Conservation (phyloP, 148 eudicot species). For the Spergularia marina region DNA sequence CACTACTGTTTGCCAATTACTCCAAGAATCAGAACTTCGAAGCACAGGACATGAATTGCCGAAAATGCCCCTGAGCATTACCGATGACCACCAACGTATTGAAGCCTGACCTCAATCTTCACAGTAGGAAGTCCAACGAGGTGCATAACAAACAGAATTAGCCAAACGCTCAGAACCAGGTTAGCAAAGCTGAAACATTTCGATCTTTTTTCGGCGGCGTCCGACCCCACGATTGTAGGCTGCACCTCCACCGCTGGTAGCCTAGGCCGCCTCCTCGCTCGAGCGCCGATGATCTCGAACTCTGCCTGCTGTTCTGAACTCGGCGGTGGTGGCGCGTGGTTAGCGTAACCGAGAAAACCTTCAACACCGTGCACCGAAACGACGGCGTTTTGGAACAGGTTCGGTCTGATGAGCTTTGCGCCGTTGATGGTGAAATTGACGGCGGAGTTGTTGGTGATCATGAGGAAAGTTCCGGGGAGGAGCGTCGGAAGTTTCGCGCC, state of each 20-base stretch:
- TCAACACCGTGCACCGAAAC: conserved; percentile 46
- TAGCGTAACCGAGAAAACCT: conserved; percentile 30
- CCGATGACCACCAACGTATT: not conserved
- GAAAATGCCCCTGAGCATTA: not conserved
- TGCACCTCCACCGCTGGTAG: not conserved
- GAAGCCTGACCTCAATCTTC: not conserved
- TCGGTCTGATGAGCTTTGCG: conserved; percentile 33
- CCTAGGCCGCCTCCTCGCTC: not conserved
- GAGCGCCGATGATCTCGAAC: not conserved
- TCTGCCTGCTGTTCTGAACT: not conserved
- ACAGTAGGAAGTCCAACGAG: not conserved
- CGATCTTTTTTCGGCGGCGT: no score
- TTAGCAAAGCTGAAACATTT: no score
- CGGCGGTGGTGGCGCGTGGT: not conserved
- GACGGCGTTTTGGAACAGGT: conserved; percentile 32
- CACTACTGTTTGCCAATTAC: no score
- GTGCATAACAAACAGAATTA: not conserved
- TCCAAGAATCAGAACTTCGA: not conserved
- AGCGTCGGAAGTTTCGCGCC: conserved; percentile 41
- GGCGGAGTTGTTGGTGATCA: conserved; percentile 36
- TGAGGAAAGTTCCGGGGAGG: conserved; percentile 39
- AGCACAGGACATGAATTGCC: not conserved
- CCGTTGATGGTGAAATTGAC: conserved; percentile 41
- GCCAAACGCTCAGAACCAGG: not conserved
- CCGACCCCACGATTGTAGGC: not conserved